A percentile compares a stretch with the other conserved stretches of the same genome.
phyloP scores from a whole-genome alignment of 2,329 filamentous ascomycete species.

The Lachnellula subtilissima region DNA sequence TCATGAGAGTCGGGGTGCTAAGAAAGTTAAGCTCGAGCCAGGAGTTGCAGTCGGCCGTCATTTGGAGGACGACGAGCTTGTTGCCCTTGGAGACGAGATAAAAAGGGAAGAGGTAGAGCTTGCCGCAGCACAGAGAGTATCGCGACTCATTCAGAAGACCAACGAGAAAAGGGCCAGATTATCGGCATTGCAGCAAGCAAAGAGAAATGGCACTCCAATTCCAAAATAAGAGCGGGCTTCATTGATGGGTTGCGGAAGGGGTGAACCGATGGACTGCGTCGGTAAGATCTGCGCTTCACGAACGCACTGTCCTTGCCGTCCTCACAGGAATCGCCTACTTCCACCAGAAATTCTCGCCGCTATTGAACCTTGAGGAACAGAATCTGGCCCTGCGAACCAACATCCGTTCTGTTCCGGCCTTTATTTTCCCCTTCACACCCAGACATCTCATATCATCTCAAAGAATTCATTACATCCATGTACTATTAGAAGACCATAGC shows the following conservation, averaged over 20 bases:
- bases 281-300: background rate
- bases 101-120: slow-evolving; percentile 1
- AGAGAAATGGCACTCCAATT: background rate
- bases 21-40: slow-evolving; percentile 4
- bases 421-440: background rate
- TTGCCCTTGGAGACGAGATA: slow-evolving; percentile 4
- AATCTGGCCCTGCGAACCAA: background rate
- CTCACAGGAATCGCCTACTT: background rate
- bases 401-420: no score
- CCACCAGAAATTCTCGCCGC: background rate
- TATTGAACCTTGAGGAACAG: background rate
- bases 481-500: background rate
- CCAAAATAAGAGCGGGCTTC: background rate
- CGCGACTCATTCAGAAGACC: no score
- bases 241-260: background rate
- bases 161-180: slow-evolving; percentile 8
- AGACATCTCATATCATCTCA: background rate
- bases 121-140: no score
- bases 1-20: background rate
- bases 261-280: background rate
- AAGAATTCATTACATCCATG: background rate
- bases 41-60: background rate
- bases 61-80: slow-evolving; percentile 1
- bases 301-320: background rate
- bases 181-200: slow-evolving; percentile 2